phyloP scores from a whole-genome alignment of 495 filamentous ascomycete species.

The Amniculicola lignicola region DNA sequence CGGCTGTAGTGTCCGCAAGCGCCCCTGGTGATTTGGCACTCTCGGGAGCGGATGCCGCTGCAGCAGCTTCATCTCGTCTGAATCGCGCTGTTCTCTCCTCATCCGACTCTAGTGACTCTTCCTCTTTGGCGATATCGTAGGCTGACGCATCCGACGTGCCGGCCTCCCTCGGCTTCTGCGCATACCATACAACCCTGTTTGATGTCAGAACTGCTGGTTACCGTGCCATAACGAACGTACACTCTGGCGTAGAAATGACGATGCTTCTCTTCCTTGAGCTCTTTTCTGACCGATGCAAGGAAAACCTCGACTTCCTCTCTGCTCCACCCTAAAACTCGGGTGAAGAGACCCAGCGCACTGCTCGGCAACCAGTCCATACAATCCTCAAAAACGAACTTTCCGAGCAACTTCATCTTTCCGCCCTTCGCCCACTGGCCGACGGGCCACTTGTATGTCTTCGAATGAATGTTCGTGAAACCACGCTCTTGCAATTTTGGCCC shows the following conservation, averaged over 20 bases:
- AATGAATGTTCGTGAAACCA: slow-evolving; percentile 22
- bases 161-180: not conserved
- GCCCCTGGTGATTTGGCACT: not conserved
- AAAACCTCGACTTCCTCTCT: slow-evolving; percentile 38
- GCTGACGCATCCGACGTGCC: not conserved
- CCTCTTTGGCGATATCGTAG: not conserved
- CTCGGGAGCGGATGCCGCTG: not conserved
- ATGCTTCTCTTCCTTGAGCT: slow-evolving; percentile 33
- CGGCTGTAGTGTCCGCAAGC: not conserved
- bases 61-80: not conserved
- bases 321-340: slow-evolving; percentile 37
- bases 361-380: slow-evolving; percentile 26
- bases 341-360: slow-evolving; percentile 30
- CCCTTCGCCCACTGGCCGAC: slow-evolving; percentile 32
- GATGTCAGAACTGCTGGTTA: not conserved
- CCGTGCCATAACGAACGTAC: slow-evolving; percentile 15
- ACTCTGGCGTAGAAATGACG: slow-evolving; percentile 26
- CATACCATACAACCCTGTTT: not conserved
- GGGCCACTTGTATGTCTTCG: slow-evolving; percentile 29
- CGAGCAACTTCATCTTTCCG: slow-evolving; percentile 23
- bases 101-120: slow-evolving; percentile 3
- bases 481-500: not conserved
- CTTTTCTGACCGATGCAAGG: slow-evolving; percentile 32
- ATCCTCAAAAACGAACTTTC: slow-evolving; percentile 18
- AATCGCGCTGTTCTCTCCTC: not conserved